Conservation (phyloP, 1,284 basidiomycete species). For the Chondrostereum purpureum region DNA sequence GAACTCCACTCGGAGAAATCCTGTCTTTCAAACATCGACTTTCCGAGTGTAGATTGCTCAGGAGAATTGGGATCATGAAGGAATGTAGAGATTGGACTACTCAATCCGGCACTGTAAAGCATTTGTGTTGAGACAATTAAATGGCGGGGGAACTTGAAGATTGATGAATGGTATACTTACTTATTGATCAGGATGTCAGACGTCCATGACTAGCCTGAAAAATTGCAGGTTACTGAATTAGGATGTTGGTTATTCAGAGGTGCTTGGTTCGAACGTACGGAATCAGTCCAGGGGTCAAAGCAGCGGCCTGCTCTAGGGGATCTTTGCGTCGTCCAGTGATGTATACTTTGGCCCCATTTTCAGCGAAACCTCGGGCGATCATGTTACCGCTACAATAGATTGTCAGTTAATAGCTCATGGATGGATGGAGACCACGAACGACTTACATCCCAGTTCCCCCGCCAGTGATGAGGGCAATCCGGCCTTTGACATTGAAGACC, state of each 20-base stretch:
- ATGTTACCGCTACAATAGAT: slow-evolving; percentile 22
- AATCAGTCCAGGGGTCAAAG: too few relatives aligned
- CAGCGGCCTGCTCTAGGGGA: too few relatives aligned
- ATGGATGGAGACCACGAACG: neutral
- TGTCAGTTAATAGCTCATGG: neutral
- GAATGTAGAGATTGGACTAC: neutral
- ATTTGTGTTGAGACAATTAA: too few relatives aligned
- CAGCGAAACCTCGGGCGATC: slow-evolving; percentile 30
- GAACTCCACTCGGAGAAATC: slow-evolving; percentile 21
- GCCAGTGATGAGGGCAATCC: slow-evolving; percentile 11
- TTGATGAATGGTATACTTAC: slow-evolving; percentile 11
- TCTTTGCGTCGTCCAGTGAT: too few relatives aligned
- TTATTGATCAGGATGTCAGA: slow-evolving; percentile 27
- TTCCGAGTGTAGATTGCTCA: slow-evolving; percentile 9
- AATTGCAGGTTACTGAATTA: too few relatives aligned
- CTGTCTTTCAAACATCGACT: slow-evolving; percentile 20
- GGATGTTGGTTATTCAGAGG: too few relatives aligned
- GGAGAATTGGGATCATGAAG: neutral
- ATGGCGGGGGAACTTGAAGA: too few relatives aligned
- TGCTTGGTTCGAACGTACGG: too few relatives aligned
- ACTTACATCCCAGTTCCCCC: slow-evolving; percentile 21
- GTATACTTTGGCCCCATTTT: too few relatives aligned
- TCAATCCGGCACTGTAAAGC: too few relatives aligned
- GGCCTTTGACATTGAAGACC: slow-evolving; percentile 1
- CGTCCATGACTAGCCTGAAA: too few relatives aligned